Conservation (phyloP, 768 basidiomycete genomes). For the Asterophora lycoperdoides region DNA sequence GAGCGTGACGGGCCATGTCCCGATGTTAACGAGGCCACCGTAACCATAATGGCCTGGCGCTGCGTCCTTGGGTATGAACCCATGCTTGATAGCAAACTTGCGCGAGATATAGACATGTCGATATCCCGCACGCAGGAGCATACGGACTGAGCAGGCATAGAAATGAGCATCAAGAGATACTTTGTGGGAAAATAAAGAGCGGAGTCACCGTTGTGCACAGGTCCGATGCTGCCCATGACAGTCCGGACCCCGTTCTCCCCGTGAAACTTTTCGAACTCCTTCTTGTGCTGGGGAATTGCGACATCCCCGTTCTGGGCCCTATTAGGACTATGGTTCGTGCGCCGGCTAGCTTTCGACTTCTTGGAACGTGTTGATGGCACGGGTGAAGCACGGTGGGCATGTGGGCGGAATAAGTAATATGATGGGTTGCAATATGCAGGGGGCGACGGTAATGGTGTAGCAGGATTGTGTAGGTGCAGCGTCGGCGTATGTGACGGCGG, state of each 20-base stretch:
- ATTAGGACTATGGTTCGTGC: slow-evolving; percentile 15
- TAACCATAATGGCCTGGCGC: slow-evolving; percentile 94
- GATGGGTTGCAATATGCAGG: slow-evolving; percentile 66
- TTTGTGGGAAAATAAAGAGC: slow-evolving; percentile 2
- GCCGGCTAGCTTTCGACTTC: slow-evolving; percentile 37
- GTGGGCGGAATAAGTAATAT: slow-evolving; percentile 61
- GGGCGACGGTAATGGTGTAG: slow-evolving; percentile 51
- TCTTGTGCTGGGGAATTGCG: slow-evolving; percentile 59
- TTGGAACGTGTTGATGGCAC: slow-evolving; percentile 37
- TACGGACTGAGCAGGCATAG: slow-evolving; percentile 55
- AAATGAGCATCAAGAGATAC: background rate
- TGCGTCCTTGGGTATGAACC: slow-evolving; percentile 84
- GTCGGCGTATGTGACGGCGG: slow-evolving; percentile 39
- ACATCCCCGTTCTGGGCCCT: slow-evolving; percentile 35
- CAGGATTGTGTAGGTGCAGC: slow-evolving; percentile 61
- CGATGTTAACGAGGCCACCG: slow-evolving; percentile 80
- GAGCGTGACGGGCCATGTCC: slow-evolving; percentile 81
- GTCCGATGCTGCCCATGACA: slow-evolving; percentile 85
- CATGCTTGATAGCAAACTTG: slow-evolving; percentile 83
- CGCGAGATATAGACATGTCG: slow-evolving; percentile 94
- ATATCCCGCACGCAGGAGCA: slow-evolving; percentile 91
- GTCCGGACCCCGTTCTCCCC: slow-evolving; percentile 91
- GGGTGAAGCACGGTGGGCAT: slow-evolving; percentile 27
- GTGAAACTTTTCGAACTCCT: slow-evolving; percentile 82
- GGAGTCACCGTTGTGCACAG: slow-evolving; percentile 77